Evolutionary conservation across 2,329 filamentous ascomycete genomes (phyloP), one percentile per base, ranked within the genome.

Genomic region (Microdochium paspali): DNA sequence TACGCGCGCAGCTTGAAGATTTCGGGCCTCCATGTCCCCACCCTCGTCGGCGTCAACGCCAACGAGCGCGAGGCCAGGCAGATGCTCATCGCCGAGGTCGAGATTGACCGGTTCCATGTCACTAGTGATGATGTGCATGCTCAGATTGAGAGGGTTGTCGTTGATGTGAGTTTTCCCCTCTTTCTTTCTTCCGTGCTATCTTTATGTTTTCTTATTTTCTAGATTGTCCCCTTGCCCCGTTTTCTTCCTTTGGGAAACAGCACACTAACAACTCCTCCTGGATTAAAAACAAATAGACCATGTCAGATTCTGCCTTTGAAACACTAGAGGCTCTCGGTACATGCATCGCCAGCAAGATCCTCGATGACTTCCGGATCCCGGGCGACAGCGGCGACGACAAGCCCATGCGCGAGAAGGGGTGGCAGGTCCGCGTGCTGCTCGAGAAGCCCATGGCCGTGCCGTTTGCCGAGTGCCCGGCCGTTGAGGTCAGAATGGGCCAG

Each of bases 361-460:
- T 74, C n/a, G 57, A 58, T 23, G 67, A 71, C 25, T 67, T 78
- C 51, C 58, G 58, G 35, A n/a, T n/a, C n/a, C n/a, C n/a, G n/a
- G n/a, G n/a, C n/a, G 20, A 50, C 50, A 57, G 40, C 48, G 54
- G 60, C 25, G 57, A 57, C 47, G 55, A 59, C n/a, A 56, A 54
- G 42, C 53, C 72, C 2, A 61, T 67, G 52, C 59, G 60, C 31
- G 62, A 70, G 39, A 58, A 68, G 21, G 67, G 68, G 13, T 74
- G 76, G 65, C 71, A 71, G 49, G 67, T 90, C 45, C 75, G 71
- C 50, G 72, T 90, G 31, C 68, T 70, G 23, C 66, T 90, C 46
- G 80, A 82, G 63, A 90, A 90, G 66, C 86, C 86, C 2, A 80
- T 83, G 12, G 86, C 86, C 0, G 82, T 90, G 20, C 76, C 80